Evolutionary conservation across 2,329 filamentous ascomycete genomes (phyloP), one percentile per base, ranked within the genome.

Genomic region (Apiospora pterosperma): DNA sequence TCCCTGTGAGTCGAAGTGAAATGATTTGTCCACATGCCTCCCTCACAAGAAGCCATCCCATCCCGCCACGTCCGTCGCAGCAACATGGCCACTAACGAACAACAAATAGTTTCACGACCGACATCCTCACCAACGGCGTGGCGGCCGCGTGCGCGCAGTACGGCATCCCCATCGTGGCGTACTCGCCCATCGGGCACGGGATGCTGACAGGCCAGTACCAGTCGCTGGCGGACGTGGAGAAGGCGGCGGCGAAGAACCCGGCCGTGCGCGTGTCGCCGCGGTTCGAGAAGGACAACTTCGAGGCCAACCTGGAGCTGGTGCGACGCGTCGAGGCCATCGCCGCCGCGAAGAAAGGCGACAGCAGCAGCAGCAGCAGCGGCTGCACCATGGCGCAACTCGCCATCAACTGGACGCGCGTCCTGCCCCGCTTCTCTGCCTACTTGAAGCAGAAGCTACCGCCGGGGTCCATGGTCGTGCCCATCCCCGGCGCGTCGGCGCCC

Each of bases 121-220:
- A 86, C 19, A 77, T 81, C 28, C 75, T 85, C 31, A 74, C 73
- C 25, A 85, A 86, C 68, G 84, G 85, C 2, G 76, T 88, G 39
- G 81, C 82, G 3, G 79, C 79, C 2, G 74, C 79, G 0, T 83
- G 81, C 66, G 74, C 71, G 7, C 82, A 89, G 72, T 76, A 86
- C 21, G 79, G 77, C 25, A 89, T 65, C 61, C 61, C 63, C 38
- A 55, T 65, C 21, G 28, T 65, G 12, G 63, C 63, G 3, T 65
- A 65, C 61, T 65, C 63, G 8, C 63, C 63, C 28, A 58, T 65
- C 16, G 61, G 63, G 5, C 80, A 85, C 59, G 80, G 80, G 0
- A 75, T 84, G 63, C 74, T 90, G 63, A 85, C 85, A 0, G 86
- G 86, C 7, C 75, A 82, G 66, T 60, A 41, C 21, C 36, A 60